Evolutionary conservation across 257 asterid genomes (phyloP).

Genomic region (Orobanche coerulescens): DNA sequence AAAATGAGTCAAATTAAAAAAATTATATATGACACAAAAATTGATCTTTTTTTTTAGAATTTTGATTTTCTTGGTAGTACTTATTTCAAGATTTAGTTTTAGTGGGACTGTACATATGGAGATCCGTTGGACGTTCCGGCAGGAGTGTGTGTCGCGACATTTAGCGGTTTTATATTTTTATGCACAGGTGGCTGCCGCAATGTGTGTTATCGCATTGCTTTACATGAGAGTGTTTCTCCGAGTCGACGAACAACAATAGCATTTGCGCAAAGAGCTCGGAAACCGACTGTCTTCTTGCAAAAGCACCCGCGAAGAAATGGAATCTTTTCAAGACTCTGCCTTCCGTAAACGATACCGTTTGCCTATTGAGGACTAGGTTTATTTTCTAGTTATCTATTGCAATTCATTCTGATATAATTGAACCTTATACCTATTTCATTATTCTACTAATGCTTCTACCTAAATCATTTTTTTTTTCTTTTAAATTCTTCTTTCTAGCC

Average conservation of each 20-base stretch:
- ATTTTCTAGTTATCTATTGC: too few relatives aligned
- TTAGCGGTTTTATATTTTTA: background rate
- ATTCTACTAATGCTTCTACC: background rate
- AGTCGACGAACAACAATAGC: slow-evolving; percentile 29
- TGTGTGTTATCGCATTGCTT: slow-evolving; percentile 47
- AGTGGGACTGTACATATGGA: too few relatives aligned
- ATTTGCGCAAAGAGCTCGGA: slow-evolving; percentile 30
- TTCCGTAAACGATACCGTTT: slow-evolving; percentile 47
- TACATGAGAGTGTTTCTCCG: slow-evolving; percentile 83
- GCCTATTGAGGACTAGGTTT: slow-evolving; percentile 66
- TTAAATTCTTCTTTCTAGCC: too few relatives aligned
- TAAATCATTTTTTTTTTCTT: too few relatives aligned
- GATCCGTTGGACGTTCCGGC: too few relatives aligned
- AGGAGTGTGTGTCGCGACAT: too few relatives aligned
- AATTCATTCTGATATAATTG: too few relatives aligned
- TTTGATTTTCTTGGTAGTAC: background rate
- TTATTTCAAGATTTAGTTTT: too few relatives aligned
- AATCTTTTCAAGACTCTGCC: slow-evolving; percentile 48
- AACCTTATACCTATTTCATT: too few relatives aligned
- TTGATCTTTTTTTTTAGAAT: too few relatives aligned
- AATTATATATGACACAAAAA: too few relatives aligned
- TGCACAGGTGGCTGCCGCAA: slow-evolving; percentile 67
- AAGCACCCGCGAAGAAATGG: slow-evolving; percentile 41
- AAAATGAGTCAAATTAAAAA: too few relatives aligned
- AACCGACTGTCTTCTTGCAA: slow-evolving; percentile 50